Base-by-base conservation (phyloP, 2,329 filamentous ascomycete genomes). In the Thelonectria olida region DNA sequence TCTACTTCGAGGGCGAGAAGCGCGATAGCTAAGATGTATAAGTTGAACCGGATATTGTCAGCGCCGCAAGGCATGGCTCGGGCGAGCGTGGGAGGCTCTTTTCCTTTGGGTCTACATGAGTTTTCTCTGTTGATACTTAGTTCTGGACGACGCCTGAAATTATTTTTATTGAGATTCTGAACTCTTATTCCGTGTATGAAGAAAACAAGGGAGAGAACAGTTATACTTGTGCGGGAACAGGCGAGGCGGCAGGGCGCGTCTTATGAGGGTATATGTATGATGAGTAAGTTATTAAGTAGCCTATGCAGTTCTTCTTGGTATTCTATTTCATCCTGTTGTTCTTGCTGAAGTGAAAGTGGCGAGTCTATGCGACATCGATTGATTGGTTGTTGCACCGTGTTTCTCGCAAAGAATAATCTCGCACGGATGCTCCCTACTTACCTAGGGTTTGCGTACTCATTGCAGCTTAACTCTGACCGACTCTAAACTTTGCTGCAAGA, bases 1-100 rank as follows among this genome's bases (percentile, higher is more conserved):
- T 88, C 67, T 87, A 85, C 65, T 89, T 89, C 68, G 88, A 90
- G 71, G 81, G 82, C 12, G 67, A 72, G 22, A 69, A 58, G 44
- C 65, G 67, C 34, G 65, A 68, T 12, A 45, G 60, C 20, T 65
- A 48, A 63, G 22, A 9, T 7, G 13, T 23, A 38, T 38, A n/a
- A 27, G 25, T 41, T 23, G 15, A n/a, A 38, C 19, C 48, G 48
- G 44, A 54, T 38, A 57, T 36, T 42, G 49, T 15, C 53, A 41
- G 17, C 25, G 52, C 47, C 52, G 58, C 52, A 50, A 55, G 58
- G 58, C 58, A 47, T 15, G 44, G n/a, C 10, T 41, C n/a, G 17
- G 28, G 25, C 27, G 47, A 44, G 27, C 28, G 19, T 50, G 44
- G 51, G 9, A 28, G 20, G 10, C 9, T 36, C 54, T 51, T 19